Percentiles rank a stretch among this genome's conserved stretches.
Evolutionary conservation across 192 early-diverging fungal species (phyloP).

Genomic region (Coemansia sp.): DNA sequence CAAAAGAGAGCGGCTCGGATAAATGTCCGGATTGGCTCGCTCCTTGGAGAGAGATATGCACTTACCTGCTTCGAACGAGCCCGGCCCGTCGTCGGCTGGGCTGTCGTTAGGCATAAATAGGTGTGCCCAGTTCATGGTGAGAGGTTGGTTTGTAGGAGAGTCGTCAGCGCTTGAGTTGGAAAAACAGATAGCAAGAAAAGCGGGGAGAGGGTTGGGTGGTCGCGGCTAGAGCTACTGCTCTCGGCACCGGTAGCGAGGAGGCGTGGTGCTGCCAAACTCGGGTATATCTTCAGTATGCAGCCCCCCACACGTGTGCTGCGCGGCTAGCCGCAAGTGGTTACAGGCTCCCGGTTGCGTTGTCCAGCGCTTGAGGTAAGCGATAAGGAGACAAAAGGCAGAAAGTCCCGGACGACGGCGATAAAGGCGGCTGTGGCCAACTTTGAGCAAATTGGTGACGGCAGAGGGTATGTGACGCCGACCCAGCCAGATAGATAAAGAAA

Average conservation of each 20-base stretch:
- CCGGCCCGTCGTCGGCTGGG: slow-evolving; percentile 11
- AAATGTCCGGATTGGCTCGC: background rate
- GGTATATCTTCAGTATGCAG: background rate
- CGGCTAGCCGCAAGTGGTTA: slow-evolving; percentile 4
- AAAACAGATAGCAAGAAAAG: background rate
- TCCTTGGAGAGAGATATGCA: background rate
- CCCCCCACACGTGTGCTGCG: slow-evolving; percentile 2
- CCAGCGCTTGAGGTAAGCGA: background rate
- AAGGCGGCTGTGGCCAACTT: background rate
- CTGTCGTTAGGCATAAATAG: slow-evolving; percentile 36
- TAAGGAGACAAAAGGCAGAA: background rate
- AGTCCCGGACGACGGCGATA: background rate
- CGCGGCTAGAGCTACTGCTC: slow-evolving; percentile 1
- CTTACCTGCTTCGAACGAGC: slow-evolving; percentile 46
- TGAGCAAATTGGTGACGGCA: background rate
- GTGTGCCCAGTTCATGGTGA: slow-evolving; percentile 47
- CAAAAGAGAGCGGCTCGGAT: background rate
- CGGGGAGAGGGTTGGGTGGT: background rate
- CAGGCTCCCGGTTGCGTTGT: background rate
- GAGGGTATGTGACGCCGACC: background rate
- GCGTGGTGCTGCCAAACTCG: background rate
- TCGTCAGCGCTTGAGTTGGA: background rate
- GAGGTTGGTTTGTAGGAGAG: background rate
- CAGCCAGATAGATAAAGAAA: background rate
- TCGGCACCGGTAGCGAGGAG: background rate